A percentile compares a stretch with the other conserved stretches of the same genome.
Evolutionary conservation across 2,329 filamentous ascomycete genomes (phyloP).

Genomic region (Zasmidium citrigriseum): DNA sequence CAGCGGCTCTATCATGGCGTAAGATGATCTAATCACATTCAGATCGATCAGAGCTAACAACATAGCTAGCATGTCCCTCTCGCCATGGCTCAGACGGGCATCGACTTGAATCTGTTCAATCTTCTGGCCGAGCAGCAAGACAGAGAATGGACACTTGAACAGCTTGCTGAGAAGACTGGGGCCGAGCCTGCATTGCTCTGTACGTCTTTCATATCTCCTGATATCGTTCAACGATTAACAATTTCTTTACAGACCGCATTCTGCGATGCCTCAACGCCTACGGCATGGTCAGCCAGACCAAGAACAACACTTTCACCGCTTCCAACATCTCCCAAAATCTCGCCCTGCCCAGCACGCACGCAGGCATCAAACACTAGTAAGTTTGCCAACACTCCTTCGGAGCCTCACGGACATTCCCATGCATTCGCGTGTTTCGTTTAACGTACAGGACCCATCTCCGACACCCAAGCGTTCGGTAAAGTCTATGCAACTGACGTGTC

Average conservation of each 20-base stretch:
- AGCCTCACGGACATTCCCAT: too few species aligned
- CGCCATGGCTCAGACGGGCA: conserved; percentile 12
- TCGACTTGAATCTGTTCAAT: conserved; percentile 11
- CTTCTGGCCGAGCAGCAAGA: not conserved
- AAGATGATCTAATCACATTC: not conserved
- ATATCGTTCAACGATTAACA: not conserved
- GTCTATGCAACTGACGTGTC: not conserved
- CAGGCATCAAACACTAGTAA: conserved; percentile 15
- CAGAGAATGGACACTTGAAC: conserved; percentile 4
- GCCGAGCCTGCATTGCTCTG: not conserved
- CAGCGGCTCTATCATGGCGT: conserved; percentile 15
- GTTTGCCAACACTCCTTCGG: too few species aligned
- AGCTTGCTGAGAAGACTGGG: not conserved
- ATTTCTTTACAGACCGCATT: conserved; percentile 4
- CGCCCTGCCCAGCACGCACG: conserved; percentile 5
- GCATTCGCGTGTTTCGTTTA: too few species aligned
- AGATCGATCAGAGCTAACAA: not conserved
- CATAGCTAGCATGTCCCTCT: conserved; percentile 8
- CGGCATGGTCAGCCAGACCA: conserved; percentile 8
- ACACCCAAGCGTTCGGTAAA: too few species aligned
- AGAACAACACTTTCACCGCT: conserved; percentile 3
- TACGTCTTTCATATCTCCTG: not conserved
- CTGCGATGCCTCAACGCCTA: conserved; percentile 9
- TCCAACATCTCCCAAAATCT: conserved; percentile 14
- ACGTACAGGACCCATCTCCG: too few species aligned